Evolutionary conservation across 495 filamentous ascomycete species (phyloP), one percentile per base, ranked within the genome.

Genomic region (Aspergillus olivimuriae): DNA sequence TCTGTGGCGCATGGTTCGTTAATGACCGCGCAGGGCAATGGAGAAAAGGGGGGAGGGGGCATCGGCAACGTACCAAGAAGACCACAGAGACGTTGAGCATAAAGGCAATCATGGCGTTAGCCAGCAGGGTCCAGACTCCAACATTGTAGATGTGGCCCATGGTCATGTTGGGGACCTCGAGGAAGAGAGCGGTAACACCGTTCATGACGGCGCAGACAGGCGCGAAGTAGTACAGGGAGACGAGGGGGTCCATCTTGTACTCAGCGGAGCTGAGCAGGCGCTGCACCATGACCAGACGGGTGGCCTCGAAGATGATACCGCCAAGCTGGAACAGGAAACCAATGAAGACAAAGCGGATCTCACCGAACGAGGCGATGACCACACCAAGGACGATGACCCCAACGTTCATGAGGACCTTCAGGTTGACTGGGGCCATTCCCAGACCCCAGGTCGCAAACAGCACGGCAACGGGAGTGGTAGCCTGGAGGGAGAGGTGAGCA

Each of bases 181-280:
- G 77, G 61, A 89, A 73, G 34, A 96, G 73, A 44, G 83, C 85
- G 31, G 89, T 83, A 15, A 78, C 46, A 56, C 80, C 78, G 71
- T 95, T 96, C 84, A 95, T 94, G 53, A 80, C 73, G 41, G 89
- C 87, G 69, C 89, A 96, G 51, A 91, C 82, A 5, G 89, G 89
- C 8, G 90, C 89, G 54, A 91, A 96, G 75, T 96, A 95, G 78
- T 95, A 96, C 9, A 96, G 78, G 6, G 90, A 95, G 26, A 96
- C 89, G 30, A 95, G 77, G 39, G 89, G 89, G 63, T 96, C 89
- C 89, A 96, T 96, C 82, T 94, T 95, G 78, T 81, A 94, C 70
- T 94, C 89, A 39, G 86, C 74, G 9, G 84, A 87, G 76, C 82
- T 89, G 43, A 96, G 79, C 37, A 96, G 75, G 33, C 81, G 81